Conservation (phyloP, 1,139 yeast genomes). For the Protomyces arabidopsidicola region DNA sequence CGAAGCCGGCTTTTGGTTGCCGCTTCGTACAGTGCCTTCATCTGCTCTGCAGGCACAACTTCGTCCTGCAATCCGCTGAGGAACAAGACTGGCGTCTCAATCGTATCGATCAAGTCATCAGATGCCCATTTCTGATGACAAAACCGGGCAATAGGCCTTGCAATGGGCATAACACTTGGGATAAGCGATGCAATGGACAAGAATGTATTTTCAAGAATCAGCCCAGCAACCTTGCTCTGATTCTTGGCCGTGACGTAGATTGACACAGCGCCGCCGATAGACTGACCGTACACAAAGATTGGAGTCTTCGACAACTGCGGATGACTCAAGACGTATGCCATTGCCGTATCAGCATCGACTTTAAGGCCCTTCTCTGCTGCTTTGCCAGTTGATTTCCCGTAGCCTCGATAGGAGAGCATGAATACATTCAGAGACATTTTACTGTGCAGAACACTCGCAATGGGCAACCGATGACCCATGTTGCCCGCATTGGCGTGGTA, state of each 20-base stretch:
- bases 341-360: conserved; percentile 69
- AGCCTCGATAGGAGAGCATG: conserved; percentile 32
- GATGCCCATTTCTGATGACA: conserved; percentile 85
- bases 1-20: conserved; percentile 37
- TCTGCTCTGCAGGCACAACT: conserved; percentile 83
- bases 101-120: conserved; percentile 53
- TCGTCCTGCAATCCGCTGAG: conserved; percentile 77
- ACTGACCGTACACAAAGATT: conserved; percentile 74
- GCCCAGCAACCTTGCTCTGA: conserved; percentile 49
- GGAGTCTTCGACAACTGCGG: conserved; percentile 52
- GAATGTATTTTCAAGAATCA: conserved; percentile 83
- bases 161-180: conserved; percentile 70
- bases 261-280: conserved; percentile 94
- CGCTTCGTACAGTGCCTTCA: conserved; percentile 56
- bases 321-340: conserved; percentile 55
- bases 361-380: conserved; percentile 79
- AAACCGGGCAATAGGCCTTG: conserved; percentile 54
- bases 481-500: conserved; percentile 95
- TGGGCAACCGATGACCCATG: conserved; percentile 86
- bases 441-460: conserved; percentile 65
- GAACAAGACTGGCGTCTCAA: conserved; percentile 63
- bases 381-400: conserved; percentile 76
- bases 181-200: conserved; percentile 71
- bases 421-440: conserved; percentile 65
- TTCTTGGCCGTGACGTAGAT: conserved; percentile 63